These are phyloP conservation scores for Neonectria magnoliae DNA, from an alignment of 2,329 filamentous ascomycete species.

Conservation along the genomic window DNA sequence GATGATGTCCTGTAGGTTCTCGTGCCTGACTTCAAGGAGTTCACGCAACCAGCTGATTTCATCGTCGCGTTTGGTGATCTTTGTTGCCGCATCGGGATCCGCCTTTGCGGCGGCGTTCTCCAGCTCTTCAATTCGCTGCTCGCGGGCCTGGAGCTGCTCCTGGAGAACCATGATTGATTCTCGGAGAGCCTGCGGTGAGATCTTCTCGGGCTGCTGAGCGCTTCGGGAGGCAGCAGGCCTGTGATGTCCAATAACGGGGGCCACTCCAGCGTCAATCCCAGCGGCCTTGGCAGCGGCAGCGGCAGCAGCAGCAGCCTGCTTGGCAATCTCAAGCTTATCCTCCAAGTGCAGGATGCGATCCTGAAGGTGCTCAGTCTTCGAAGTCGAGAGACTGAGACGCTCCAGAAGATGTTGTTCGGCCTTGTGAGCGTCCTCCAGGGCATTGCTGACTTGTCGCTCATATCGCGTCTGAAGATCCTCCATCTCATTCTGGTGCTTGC, in stretches of 20 bases:
- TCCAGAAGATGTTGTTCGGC: slow-evolving; percentile 83
- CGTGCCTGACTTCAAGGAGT: slow-evolving; percentile 86
- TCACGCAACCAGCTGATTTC: slow-evolving; percentile 97
- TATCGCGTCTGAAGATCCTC: slow-evolving; percentile 82
- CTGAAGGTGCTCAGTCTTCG: slow-evolving; percentile 85
- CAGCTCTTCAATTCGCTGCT: slow-evolving; percentile 87
- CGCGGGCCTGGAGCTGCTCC: slow-evolving; percentile 94
- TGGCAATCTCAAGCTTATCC: slow-evolving; percentile 90
- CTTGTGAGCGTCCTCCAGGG: slow-evolving; percentile 83
- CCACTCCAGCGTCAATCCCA: slow-evolving; percentile 52
- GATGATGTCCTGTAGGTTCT: slow-evolving; percentile 94
- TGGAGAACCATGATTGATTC: slow-evolving; percentile 97
- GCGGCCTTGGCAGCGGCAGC: slow-evolving; percentile 76
- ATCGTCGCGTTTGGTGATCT: slow-evolving; percentile 90
- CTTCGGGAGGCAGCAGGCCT: slow-evolving; percentile 45
- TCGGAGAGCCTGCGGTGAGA: slow-evolving; percentile 91
- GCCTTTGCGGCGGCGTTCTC: slow-evolving; percentile 75
- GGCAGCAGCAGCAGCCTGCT: slow-evolving; percentile 85
- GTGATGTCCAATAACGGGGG: slow-evolving; percentile 36
- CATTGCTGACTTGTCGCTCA: slow-evolving; percentile 76
- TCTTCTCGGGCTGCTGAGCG: slow-evolving; percentile 77
- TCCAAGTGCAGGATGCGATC: slow-evolving; percentile 87
- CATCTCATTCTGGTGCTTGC: slow-evolving; percentile 73
- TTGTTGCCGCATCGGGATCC: slow-evolving; percentile 81
- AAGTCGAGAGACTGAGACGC: slow-evolving; percentile 81